Conservation (phyloP, 305 asterid genomes). For the Withania somnifera region DNA sequence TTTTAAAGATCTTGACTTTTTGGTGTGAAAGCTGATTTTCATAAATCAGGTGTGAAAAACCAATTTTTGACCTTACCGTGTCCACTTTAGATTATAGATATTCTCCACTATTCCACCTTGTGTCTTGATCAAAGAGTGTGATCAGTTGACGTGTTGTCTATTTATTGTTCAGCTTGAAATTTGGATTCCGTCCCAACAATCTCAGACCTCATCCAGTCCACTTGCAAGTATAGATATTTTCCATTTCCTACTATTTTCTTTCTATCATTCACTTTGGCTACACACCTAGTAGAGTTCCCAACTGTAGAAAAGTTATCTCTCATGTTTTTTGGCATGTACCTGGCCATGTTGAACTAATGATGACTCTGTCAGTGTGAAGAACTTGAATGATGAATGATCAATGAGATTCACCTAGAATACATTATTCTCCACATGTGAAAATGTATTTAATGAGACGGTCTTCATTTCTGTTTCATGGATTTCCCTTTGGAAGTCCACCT, state of each 20-base stretch:
- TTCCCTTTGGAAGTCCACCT: not conserved
- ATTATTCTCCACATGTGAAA: not conserved
- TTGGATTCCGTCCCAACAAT: not conserved
- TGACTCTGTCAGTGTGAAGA: not conserved
- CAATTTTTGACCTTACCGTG: not conserved
- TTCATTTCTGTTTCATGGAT: not conserved
- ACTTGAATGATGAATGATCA: not conserved
- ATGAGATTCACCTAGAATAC: not conserved
- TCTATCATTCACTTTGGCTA: not conserved
- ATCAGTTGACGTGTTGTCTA: not conserved
- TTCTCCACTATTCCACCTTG: not conserved
- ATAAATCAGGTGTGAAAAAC: not conserved
- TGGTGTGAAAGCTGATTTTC: not conserved
- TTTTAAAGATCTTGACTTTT: not conserved
- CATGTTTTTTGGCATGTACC: not conserved
- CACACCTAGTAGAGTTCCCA: not conserved
- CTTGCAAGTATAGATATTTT: not conserved
- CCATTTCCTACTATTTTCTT: not conserved
- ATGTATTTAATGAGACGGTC: not conserved
- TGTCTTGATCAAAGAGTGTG: not conserved
- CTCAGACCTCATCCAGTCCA: not conserved
- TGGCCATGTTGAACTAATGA: not conserved
- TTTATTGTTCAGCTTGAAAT: not conserved
- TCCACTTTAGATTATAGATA: not conserved
- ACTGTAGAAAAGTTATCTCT: not conserved